These are phyloP conservation scores for Phyllosticta citrichinensis DNA, from an alignment of 2,329 filamentous ascomycete species.

Conservation along the genomic window DNA sequence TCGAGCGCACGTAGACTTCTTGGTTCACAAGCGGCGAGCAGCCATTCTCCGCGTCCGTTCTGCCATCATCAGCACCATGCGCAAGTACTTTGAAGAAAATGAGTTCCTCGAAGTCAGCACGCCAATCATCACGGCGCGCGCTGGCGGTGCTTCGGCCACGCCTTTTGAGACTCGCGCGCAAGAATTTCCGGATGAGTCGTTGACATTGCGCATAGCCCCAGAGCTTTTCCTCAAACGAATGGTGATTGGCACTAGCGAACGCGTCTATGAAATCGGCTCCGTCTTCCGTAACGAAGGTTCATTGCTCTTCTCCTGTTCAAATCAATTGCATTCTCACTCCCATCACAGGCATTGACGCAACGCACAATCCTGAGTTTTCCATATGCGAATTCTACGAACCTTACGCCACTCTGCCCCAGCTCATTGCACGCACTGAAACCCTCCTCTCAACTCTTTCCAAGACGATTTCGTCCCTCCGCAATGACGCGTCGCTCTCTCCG, in stretches of 20 bases:
- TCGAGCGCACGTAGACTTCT: constrained; percentile 75
- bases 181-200: constrained; percentile 59
- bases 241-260: constrained; percentile 78
- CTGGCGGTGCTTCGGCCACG: constrained; percentile 78
- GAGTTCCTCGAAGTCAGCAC: constrained; percentile 84
- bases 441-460: constrained; percentile 43
- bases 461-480: constrained; percentile 36
- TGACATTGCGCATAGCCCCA: constrained; percentile 80
- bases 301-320: not conserved
- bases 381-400: constrained; percentile 96
- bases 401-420: constrained; percentile 63
- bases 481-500: constrained; percentile 24
- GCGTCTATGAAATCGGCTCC: constrained; percentile 86
- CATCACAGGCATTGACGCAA: constrained; percentile 55
- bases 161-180: constrained; percentile 75
- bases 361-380: constrained; percentile 94
- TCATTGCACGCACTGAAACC: constrained; percentile 67
- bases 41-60: constrained; percentile 67
- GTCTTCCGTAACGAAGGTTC: constrained; percentile 84
- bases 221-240: constrained; percentile 93
- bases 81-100: constrained; percentile 59
- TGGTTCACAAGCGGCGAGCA: constrained; percentile 59
- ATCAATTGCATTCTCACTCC: not conserved
- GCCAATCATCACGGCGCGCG: constrained; percentile 71
- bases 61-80: constrained; percentile 61